Percentiles rank a stretch among this genome's conserved stretches.
Conservation (phyloP, 2,329 filamentous ascomycete genomes). For the Trichoderma endophyticum region DNA sequence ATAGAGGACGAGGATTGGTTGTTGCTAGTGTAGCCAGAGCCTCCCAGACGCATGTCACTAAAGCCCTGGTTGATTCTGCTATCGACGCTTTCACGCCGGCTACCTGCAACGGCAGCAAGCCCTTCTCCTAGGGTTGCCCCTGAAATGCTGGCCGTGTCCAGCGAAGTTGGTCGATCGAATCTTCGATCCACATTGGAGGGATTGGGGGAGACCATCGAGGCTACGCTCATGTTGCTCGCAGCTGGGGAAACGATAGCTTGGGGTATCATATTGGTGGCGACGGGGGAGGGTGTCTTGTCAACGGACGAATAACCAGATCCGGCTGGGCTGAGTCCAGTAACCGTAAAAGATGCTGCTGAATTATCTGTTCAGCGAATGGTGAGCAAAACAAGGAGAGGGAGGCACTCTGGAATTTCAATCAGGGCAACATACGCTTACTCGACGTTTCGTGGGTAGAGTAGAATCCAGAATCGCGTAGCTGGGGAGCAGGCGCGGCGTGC, state of each 20-base stretch:
- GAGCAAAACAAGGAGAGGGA: slow-evolving; percentile 11
- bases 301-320: slow-evolving; percentile 47
- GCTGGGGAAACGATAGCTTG: slow-evolving; percentile 55
- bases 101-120: slow-evolving; percentile 42
- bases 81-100: slow-evolving; percentile 74
- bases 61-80: slow-evolving; percentile 73
- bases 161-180: slow-evolving; percentile 40
- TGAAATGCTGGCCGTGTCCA: slow-evolving; percentile 32
- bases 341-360: slow-evolving; percentile 39
- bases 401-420: neutral
- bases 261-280: slow-evolving; percentile 48
- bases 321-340: slow-evolving; percentile 40
- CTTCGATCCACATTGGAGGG: slow-evolving; percentile 46
- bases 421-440: slow-evolving; percentile 39
- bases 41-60: slow-evolving; percentile 64
- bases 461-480: slow-evolving; percentile 42
- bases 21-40: slow-evolving; percentile 68
- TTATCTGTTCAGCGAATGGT: slow-evolving; percentile 31
- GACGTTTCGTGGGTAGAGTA: slow-evolving; percentile 43
- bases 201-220: slow-evolving; percentile 62
- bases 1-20: slow-evolving; percentile 75
- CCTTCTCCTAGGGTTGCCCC: slow-evolving; percentile 35
- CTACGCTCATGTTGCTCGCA: slow-evolving; percentile 61
- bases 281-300: slow-evolving; percentile 63
- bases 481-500: slow-evolving; percentile 30